Evolutionary conservation across 495 filamentous ascomycete species (phyloP), one percentile per base, ranked within the genome.

Genomic region (Terfezia boudieri): DNA sequence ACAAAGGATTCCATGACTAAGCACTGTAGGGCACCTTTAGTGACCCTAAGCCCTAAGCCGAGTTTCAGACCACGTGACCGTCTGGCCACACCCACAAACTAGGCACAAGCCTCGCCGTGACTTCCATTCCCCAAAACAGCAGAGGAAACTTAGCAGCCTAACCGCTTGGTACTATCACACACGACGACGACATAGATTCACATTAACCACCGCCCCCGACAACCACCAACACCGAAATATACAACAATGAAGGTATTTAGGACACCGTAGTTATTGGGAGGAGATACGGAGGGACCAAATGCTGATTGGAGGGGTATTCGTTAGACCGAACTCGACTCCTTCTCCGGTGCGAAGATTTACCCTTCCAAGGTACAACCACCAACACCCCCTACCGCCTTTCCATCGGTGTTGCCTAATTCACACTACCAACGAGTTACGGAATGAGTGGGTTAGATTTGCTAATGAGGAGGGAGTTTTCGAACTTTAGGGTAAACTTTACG

Each of bases 401-500:
- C 8, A 41, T 20, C 8, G 2, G 46, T 36, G 16, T 36, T 26
- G 36, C 4, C 37, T 38, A 36, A 16, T 46, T 58, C 58, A 55
- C 46, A 54, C 2, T 32, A 32, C 26, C 26, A 32, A 32, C 26
- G 26, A 7, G 26, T 32, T 32, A 32, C 2, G 26, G 26, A 32
- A 32, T 32, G 26, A 7, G 7, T 32, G 4, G 26, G 26, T 20
- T 20, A 32, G 26, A 32, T 32, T 32, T 32, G 26, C 26, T 32
- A 32, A 32, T 32, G 7, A 32, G 26, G 26, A 32, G 26, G 26
- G 7, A 32, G 4, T 32, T 7, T 52, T 56, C n/a, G 43, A 20
- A 37, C 59, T 67, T 60, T 58, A 95, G 88, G 88, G 88, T 75
- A 96, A 96, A 76, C 82, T 99, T 73, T 99, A 85, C 76, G 74